Evolutionary conservation across 345 rosid species (phyloP).

Genomic region (Rhodamnia rubescens): DNA sequence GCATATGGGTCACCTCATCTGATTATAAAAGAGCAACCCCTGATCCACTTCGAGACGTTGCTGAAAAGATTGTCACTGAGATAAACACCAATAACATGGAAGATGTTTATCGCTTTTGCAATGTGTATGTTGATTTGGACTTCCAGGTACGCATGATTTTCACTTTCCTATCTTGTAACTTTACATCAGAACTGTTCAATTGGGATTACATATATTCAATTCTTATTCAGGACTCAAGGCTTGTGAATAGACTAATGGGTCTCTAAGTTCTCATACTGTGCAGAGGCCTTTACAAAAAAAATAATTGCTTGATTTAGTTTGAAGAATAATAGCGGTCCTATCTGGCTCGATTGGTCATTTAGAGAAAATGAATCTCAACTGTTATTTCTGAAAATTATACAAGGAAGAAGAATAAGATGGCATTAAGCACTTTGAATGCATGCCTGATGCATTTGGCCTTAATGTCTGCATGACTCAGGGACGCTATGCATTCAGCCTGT

Average conservation of each 20-base stretch:
- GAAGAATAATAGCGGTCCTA: not conserved
- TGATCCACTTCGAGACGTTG: conserved; percentile 75
- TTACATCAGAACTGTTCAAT: not conserved
- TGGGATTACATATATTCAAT: not conserved
- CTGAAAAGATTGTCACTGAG: conserved; percentile 56
- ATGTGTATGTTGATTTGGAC: conserved; percentile 60
- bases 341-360: not conserved
- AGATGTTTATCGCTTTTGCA: conserved; percentile 77
- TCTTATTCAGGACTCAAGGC: not conserved
- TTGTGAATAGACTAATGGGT: not conserved
- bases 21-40: conserved; percentile 63
- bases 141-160: conserved; percentile 44
- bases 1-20: conserved; percentile 67
- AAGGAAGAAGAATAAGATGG: not conserved
- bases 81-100: conserved; percentile 63
- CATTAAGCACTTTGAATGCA: not conserved
- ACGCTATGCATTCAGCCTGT: not conserved
- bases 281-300: not conserved
- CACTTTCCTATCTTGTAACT: not conserved
- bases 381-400: not conserved
- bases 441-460: not conserved
- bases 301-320: not conserved
- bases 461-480: not conserved
- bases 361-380: not conserved
- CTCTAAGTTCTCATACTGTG: not conserved